Base-by-base conservation (phyloP, 208 protist genomes). In the Crithidia expoeki region DNA sequence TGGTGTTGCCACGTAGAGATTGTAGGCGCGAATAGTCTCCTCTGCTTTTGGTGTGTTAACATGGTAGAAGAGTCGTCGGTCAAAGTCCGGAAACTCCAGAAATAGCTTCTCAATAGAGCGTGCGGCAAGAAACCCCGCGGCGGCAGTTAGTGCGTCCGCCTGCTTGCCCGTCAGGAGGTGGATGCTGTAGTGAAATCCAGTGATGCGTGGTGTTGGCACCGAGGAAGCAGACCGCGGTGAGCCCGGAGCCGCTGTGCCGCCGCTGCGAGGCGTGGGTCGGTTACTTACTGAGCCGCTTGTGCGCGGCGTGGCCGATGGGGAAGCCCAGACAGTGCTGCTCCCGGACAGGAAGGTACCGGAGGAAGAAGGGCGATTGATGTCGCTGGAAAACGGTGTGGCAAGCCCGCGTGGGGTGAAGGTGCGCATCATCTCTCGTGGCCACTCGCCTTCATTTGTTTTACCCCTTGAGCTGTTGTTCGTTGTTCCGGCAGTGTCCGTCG, bases 391-490 rank as follows among this genome's bases (percentile, higher is more conserved):
- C 2, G 81, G 34, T 16, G 68, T 72, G 0, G 76, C 21, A 38
- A 93, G 66, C 5, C 90, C 90, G 4, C 90, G 84, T 27, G 90
- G 86, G 2, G 86, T 95, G 65, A 91, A 92, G 28, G 88, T 47
- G 25, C 79, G 77, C 28, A 67, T 21, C 69, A 90, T 80, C 17
- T 84, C 75, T 1, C 69, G 21, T 40, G 85, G 76, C 90, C 90
- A 95, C 42, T 79, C 79, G 30, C 34, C 42, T n/a, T n/a, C n/a
- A n/a, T n/a, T n/a, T 30, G 16, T n/a, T 16, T 6, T 16, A 25
- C 23, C 25, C 25, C 23, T 32, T 5, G 25, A 10, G 30, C 30
- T 57, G 17, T 38, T 33, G 33, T 7, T 44, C 33, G 21, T 44
- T 9, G 6, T 44, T 30, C 33, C 27, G 33, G n/a, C 5, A 9